Evolutionary conservation across 148 eudicot genomes (phyloP), one percentile per base, ranked within the genome.

Genomic region (Polygonum aviculare): DNA sequence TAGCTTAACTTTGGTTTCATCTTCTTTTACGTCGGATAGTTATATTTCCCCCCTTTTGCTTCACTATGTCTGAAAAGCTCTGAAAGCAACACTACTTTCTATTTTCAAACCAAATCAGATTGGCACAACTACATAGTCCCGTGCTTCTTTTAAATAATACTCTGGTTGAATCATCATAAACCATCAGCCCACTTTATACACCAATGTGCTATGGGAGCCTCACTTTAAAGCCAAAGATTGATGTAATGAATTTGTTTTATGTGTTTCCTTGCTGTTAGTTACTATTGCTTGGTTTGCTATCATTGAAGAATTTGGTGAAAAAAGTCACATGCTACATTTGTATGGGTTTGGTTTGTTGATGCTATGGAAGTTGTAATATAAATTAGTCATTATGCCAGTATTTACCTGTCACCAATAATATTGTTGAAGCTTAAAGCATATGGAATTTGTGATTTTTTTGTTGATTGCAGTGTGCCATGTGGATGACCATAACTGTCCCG

Each of bases 401-500:
- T 62, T 26, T 31, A 26, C 33, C 65, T 21, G 16, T 12, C 16
- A 31, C 38, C 69, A 62, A 62, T 31, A 8, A 62, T 31, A 62
- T 60, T 26, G 69, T 65, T 4, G n/a, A 14, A 65, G 15, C 35
- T 67, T 15, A 67, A 38, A n/a, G 36, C 18, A 60, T 77, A 55
- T 51, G n/a, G 59, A 70, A 12, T 49, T 79, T 47, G 45, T 19
- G 49, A 9, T 74, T 48, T 21, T 48, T 18, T 55, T 73, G 35
- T 35, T 77, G 60, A 70, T 87, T 88, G 88, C 97, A 96, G 98
- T 88, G 94, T 80, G 99, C 99, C 54, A 93, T 85, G 54, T 96
- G 99, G 99, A 96, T 96, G 99, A 96, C 98, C 70, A 91, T 93
- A 75, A 78, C 93, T 75, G 99, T 96, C 67, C 97, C 98, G 19